Base-by-base conservation (phyloP, 305 asterid genomes). In the Fraxinus dipetala region DNA sequence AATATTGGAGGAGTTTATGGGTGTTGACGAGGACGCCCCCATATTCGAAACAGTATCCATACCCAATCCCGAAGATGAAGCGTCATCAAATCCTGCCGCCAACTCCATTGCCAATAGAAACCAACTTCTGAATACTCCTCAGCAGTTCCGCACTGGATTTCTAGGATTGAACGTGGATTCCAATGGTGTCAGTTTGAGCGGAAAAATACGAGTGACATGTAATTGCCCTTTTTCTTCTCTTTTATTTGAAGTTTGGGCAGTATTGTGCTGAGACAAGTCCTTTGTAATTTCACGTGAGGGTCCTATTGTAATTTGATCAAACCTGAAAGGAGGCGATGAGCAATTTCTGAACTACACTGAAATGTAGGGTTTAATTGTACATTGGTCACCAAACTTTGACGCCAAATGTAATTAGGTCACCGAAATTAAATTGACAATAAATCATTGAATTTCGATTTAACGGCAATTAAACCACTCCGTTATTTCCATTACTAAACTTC, bases 1-100 rank as follows among this genome's bases (percentile, higher is more conserved):
- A 65, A 95, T 86, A 80, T 95, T 95, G 28, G 98, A 91, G 22
- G 99, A 95, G 79, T 88, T 85, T 69, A 95, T 91, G 18, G 99
- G 98, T 13, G 79, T 87, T 11, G 92, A 86, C 79, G 88, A 35
- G 28, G 94, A 91, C 20, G 91, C 78, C 11, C 84, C 83, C 26
- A 13, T 3, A 81, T 63, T 63, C 28, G 85, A 35, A 65, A 78
- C 59, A 54, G 81, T 56, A 32, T 6, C 79, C 78, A 16, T 20
- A 24, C 86, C 88, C 83, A 86, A 83, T 76, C 85, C 89, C 81
- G 70, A 34, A 72, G 82, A 85, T 32, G 86, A 81, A 69, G 83
- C 81, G 72, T 88, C 86, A 10, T 87, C 89, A 75, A 78, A 69
- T 69, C 75, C 78, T 63, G 85, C 87, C 28, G 11, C 51, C 82